Base-by-base conservation (phyloP, 441 rosid genomes). In the Pelargonium citronellum region DNA sequence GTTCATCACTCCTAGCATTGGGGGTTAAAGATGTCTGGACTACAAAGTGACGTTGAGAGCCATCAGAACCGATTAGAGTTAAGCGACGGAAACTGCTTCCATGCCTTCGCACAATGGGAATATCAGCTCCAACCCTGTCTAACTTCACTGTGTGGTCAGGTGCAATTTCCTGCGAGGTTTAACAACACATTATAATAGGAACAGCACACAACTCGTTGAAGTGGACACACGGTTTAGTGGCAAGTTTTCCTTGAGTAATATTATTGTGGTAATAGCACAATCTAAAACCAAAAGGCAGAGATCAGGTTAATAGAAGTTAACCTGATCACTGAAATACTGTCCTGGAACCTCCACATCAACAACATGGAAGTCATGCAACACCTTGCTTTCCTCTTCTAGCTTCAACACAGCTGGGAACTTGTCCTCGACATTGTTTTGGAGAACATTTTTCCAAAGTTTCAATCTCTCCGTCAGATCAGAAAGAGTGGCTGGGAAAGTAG, bases 331-430 rank as follows among this genome's bases (percentile, higher is more conserved):
- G 66, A 95, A 95, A 85, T 95, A 92, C 79, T 95, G 98, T 63
- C 99, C 98, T 27, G 98, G 98, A 75, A 95, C 91, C 87, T 95
- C 99, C 65, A 95, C 96, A 70, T 95, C 99, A 78, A 95, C 99
- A 55, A 91, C 89, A 84, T 88, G 93, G 76, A 95, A 91, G 79
- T 95, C 97, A 12, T 91, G 90, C 73, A 95, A 82, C 55, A 91
- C 94, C 81, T 82, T 81, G 83, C 99, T 95, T 79, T 95, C 97
- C 61, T 92, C 99, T 84, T 95, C 99, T 71, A 92, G 83, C 80
- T 92, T 92, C 80, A 95, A 80, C 66, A 91, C 90, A 76, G 95
- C 90, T 0, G 99, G 96, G 75, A 89, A 92, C 74, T 94, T 87
- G 80, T 92, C 98, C 82, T 95, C 99, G 4, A 95, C 97, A 68